Evolutionary conservation across 148 eudicot species (phyloP).

Genomic region (Rhododendron molle): DNA sequence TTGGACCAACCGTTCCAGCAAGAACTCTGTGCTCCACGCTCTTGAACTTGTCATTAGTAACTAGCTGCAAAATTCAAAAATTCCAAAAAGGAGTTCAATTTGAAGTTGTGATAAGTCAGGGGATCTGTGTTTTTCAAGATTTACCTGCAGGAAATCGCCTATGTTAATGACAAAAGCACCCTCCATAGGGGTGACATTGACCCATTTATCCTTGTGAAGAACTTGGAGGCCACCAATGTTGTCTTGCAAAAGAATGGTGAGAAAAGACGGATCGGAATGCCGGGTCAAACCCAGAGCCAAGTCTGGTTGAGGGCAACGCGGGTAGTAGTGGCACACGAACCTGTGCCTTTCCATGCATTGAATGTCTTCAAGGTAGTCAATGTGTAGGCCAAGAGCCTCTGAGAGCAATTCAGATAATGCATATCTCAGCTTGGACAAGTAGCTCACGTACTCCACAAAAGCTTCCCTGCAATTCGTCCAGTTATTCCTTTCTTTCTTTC

Average conservation of each 20-base stretch:
- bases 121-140: not conserved
- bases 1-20: constrained; percentile 10
- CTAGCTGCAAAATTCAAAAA: constrained; percentile 29
- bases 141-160: constrained; percentile 47
- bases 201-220: constrained; percentile 33
- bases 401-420: constrained; percentile 25
- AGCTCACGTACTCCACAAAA: not conserved
- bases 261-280: constrained; percentile 42
- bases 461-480: not conserved
- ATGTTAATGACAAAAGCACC: constrained; percentile 40
- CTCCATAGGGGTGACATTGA: constrained; percentile 28
- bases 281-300: constrained; percentile 30
- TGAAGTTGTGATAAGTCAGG: not conserved
- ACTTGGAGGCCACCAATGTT: constrained; percentile 42
- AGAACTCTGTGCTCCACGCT: constrained; percentile 71
- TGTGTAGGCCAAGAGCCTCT: constrained; percentile 36
- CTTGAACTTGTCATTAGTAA: constrained; percentile 59
- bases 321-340: constrained; percentile 41
- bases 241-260: constrained; percentile 37
- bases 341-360: constrained; percentile 36
- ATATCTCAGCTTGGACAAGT: not conserved
- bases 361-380: constrained; percentile 23
- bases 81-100: not conserved
- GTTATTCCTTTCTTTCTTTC: too few species aligned
- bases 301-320: constrained; percentile 43